phyloP scores from a whole-genome alignment of 2,329 filamentous ascomycete genomes.

The Reticulascus tulasneorum region DNA sequence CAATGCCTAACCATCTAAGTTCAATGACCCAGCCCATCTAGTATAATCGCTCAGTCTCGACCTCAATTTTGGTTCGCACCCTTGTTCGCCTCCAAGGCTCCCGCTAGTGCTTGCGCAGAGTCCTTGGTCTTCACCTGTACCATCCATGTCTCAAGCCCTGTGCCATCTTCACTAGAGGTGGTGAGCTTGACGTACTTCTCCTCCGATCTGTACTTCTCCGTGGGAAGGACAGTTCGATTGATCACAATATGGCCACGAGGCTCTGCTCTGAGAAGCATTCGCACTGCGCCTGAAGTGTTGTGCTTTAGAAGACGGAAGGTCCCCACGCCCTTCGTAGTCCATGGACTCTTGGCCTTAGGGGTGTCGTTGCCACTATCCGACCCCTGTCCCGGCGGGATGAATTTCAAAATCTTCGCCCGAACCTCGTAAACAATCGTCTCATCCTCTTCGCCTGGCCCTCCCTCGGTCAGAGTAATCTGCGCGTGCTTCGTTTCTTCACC shows the following conservation, averaged over 20 bases:
- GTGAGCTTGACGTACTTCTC: conserved; percentile 58
- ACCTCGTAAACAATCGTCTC: conserved; percentile 69
- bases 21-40: no score
- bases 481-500: conserved; percentile 59
- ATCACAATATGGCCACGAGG: conserved; percentile 70
- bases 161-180: conserved; percentile 54
- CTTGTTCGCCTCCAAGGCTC: conserved; percentile 35
- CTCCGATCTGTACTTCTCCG: conserved; percentile 58
- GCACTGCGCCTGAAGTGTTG: conserved; percentile 61
- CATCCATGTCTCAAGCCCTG: conserved; percentile 64
- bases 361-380: conserved; percentile 38
- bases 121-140: conserved; percentile 65
- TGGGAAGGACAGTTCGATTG: conserved; percentile 62
- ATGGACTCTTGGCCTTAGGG: conserved; percentile 51
- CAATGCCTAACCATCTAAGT: no score
- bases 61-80: conserved; percentile 49
- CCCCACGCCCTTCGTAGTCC: conserved; percentile 68
- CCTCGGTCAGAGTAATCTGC: conserved; percentile 66
- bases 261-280: conserved; percentile 70
- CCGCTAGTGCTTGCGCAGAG: conserved; percentile 32
- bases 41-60: no score
- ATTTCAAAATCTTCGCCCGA: conserved; percentile 65
- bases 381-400: conserved; percentile 42
- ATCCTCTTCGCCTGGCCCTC: conserved; percentile 66
- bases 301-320: conserved; percentile 69